A percentile compares a stretch with the other conserved stretches of the same genome.
Conservation (phyloP, 495 filamentous ascomycete genomes). For the Penicillium robsamsonii region DNA sequence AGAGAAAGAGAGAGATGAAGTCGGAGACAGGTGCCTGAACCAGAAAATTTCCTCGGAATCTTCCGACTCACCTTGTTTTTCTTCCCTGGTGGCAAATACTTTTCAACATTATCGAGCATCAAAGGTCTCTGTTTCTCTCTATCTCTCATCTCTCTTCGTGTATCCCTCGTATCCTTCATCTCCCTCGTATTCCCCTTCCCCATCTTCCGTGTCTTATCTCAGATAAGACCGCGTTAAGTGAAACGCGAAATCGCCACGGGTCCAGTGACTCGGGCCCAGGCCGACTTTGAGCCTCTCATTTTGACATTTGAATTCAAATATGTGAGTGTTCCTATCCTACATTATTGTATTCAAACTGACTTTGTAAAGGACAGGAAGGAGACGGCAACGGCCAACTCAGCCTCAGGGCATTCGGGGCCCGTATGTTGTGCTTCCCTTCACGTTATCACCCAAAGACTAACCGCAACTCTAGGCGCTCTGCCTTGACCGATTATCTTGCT, state of each 20-base stretch:
- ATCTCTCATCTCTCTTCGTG: no score
- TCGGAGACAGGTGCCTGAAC: conserved; percentile 26
- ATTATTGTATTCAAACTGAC: conserved; percentile 17
- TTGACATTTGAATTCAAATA: not conserved
- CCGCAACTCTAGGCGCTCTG: conserved; percentile 54
- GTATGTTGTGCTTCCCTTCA: conserved; percentile 39
- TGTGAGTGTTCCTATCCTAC: conserved; percentile 1
- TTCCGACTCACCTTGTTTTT: conserved; percentile 7
- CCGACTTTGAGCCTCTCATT: not conserved
- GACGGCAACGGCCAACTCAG: conserved; percentile 32
- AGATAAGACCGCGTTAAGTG: conserved; percentile 46
- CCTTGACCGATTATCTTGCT: conserved; percentile 77
- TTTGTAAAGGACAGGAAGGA: conserved; percentile 28
- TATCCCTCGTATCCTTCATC: not conserved
- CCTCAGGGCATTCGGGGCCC: conserved; percentile 60
- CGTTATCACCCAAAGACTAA: not conserved
- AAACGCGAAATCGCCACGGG: conserved; percentile 49
- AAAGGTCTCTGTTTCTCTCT: not conserved
- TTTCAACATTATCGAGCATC: not conserved
- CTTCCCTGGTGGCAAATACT: not conserved
- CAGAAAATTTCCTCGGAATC: conserved; percentile 25
- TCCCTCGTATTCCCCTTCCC: not conserved
- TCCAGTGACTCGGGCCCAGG: conserved; percentile 34
- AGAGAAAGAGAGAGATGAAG: conserved; percentile 10
- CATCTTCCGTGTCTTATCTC: conserved; percentile 7